Percentiles rank a stretch among this genome's conserved stretches.
These are phyloP conservation scores for Beauveria sp. DNA, from an alignment of 2,329 filamentous ascomycete species.

Conservation along the genomic window DNA sequence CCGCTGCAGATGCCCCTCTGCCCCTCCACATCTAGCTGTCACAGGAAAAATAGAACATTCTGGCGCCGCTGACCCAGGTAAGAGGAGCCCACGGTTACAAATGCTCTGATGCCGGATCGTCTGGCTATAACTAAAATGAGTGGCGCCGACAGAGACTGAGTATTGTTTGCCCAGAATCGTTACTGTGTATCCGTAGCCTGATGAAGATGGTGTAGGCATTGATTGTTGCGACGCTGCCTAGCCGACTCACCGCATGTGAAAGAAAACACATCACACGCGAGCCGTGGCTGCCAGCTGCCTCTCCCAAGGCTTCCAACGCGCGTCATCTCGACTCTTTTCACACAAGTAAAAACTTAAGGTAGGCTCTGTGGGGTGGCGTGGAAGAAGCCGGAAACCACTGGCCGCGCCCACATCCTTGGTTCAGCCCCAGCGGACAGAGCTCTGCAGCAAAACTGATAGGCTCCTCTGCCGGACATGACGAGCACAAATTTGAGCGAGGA, in stretches of 20 bases:
- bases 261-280: neutral
- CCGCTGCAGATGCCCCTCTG: neutral
- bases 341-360: neutral
- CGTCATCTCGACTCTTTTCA: neutral
- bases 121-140: neutral
- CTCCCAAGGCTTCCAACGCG: no score
- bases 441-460: neutral
- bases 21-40: neutral
- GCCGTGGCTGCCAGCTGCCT: neutral
- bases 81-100: neutral
- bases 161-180: neutral
- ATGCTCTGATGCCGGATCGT: neutral
- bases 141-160: neutral
- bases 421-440: neutral
- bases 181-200: no score
- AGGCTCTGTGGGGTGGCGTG: conserved; percentile 7
- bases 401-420: neutral
- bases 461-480: conserved; percentile 9
- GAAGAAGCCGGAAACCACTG: conserved; percentile 12
- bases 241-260: no score
- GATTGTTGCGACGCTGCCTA: neutral
- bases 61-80: neutral
- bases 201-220: no score
- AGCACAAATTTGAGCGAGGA: neutral
- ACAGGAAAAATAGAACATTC: conserved; percentile 4